These are phyloP conservation scores for Lavandula angustifolia DNA, from an alignment of 257 asterid species.

Conservation along the genomic window DNA sequence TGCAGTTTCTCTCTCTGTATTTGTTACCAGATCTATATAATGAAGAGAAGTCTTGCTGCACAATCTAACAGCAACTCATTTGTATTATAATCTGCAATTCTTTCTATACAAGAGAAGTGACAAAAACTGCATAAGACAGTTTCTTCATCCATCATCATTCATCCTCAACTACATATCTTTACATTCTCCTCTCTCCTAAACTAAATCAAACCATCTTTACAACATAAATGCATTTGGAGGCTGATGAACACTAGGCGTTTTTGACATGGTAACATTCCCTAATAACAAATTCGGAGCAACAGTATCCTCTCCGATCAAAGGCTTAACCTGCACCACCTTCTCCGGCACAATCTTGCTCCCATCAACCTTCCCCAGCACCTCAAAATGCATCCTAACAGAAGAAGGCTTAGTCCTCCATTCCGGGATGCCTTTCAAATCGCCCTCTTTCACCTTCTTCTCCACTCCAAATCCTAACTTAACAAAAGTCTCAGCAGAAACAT, in stretches of 20 bases:
- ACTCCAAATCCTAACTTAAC: conserved; percentile 86
- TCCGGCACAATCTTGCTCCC: conserved; percentile 83
- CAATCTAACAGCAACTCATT: too few species aligned
- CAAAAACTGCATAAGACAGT: neutral
- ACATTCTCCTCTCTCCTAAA: conserved; percentile 34
- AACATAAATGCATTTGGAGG: conserved; percentile 68
- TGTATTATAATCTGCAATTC: too few species aligned
- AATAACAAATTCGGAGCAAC: conserved; percentile 47
- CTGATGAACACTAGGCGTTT: conserved; percentile 52
- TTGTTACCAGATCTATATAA: neutral
- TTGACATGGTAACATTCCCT: conserved; percentile 71
- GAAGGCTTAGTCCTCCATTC: conserved; percentile 84
- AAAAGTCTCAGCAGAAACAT: conserved; percentile 81
- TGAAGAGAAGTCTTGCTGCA: neutral
- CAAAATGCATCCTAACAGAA: conserved; percentile 76
- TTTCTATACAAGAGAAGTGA: too few species aligned
- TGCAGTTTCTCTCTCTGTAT: conserved; percentile 12
- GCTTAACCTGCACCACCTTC: conserved; percentile 76
- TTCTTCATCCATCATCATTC: neutral
- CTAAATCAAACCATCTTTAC: conserved; percentile 32
- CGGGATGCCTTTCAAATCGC: conserved; percentile 57
- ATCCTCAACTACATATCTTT: conserved; percentile 18
- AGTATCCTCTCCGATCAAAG: conserved; percentile 61
- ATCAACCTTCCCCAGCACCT: conserved; percentile 88
- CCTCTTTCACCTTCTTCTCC: conserved; percentile 67